Conservation (phyloP, 345 rosid genomes). For the Brassica juncea region DNA sequence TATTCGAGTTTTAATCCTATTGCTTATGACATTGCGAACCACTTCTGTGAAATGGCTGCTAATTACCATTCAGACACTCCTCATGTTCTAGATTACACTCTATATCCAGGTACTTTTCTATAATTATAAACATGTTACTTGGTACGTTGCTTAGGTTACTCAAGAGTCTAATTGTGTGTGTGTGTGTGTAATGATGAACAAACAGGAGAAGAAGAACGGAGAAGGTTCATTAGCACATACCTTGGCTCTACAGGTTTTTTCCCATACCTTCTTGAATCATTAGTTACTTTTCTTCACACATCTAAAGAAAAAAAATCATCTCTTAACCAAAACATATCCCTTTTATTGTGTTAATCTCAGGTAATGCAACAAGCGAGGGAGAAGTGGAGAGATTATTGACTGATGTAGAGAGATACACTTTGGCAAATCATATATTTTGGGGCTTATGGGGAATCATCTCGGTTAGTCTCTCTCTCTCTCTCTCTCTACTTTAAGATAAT, state of each 20-base stretch:
- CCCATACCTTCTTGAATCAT: background rate
- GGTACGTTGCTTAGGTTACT: background rate
- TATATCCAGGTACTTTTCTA: constrained; percentile 64
- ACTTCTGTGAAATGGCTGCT: constrained; percentile 95
- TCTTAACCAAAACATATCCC: background rate
- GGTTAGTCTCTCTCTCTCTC: constrained; percentile 28
- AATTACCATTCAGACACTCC: constrained; percentile 90
- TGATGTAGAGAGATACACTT: constrained; percentile 63
- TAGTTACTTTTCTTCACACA: background rate
- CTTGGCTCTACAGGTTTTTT: constrained; percentile 63
- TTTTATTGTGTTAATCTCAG: constrained; percentile 35
- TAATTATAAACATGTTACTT: background rate
- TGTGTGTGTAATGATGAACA: constrained; percentile 9
- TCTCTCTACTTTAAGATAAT: background rate
- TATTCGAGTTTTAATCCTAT: constrained; percentile 84
- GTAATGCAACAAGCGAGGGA: constrained; percentile 44
- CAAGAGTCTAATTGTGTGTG: constrained; percentile 23
- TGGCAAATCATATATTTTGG: constrained; percentile 82
- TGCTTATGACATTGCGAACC: constrained; percentile 92
- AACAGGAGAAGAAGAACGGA: constrained; percentile 70
- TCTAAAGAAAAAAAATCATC: background rate
- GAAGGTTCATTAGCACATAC: constrained; percentile 60
- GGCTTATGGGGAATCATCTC: constrained; percentile 73
- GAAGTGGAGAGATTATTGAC: constrained; percentile 49
- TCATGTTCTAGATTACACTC: constrained; percentile 67